Base-by-base conservation (phyloP, 2,329 filamentous ascomycete species). In the Chrysoporthe deuterocubensis region DNA sequence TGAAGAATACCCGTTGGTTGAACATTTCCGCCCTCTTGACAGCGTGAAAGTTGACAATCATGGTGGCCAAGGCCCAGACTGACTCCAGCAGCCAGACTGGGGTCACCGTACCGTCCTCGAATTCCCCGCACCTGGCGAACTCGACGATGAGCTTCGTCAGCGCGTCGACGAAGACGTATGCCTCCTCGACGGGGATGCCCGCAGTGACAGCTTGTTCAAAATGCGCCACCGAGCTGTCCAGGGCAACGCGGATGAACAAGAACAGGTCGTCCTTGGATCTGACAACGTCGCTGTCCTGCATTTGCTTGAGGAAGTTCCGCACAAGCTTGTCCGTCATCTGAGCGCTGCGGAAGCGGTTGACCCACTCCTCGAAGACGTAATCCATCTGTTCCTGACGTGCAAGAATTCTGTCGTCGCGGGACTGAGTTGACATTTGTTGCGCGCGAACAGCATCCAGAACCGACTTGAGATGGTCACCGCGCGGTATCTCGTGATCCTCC, bases 361-460 rank as follows among this genome's bases (percentile, higher is more conserved):
- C 87, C 96, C 96, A 99, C 80, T 99, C 96, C 56, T 95, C 94
- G 75, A 99, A 97, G 26, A 97, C 86, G 76, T 99, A 98, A 73
- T 96, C 93, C 80, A 97, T 89, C 77, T 97, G 93, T 70, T 97
- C 93, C 70, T 90, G 88, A 72, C 90, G 90, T 43, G 87, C 83
- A 50, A 81, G 78, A 18, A 83, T 79, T 62, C 88, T 85, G 67
- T 90, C 87, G 32, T 85, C 87, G 42, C 83, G 80, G 64, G 84
- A 78, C 65, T 84, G 78, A 71, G 84, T 83, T 62, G 82, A 76
- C 70, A 76, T 70, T 8, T 80, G 76, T 48, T 80, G 78, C 3
- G 79, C 72, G 6, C 82, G 72, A 1, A 83, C 80, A 54, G 80
- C 78, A 52, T 82, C 72, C 21, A 81, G 86, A 80, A 82, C 93